Evolutionary conservation across 768 basidiomycete species (phyloP).

Genomic region (Kwoniella botswanensis): DNA sequence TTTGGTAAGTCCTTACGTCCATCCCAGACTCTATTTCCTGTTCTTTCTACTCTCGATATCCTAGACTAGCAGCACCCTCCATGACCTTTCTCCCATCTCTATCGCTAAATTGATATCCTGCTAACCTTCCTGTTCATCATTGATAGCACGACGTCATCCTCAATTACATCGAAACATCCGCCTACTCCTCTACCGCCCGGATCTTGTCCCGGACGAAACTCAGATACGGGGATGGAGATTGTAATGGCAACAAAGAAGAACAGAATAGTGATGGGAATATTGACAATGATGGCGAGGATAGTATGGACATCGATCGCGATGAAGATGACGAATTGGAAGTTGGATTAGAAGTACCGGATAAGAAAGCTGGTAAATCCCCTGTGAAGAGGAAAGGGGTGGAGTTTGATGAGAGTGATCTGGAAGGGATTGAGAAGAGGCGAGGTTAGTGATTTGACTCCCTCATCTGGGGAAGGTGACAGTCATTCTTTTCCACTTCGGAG

Average conservation of each 20-base stretch:
- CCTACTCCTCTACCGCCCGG: conserved; percentile 44
- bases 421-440: conserved; percentile 35
- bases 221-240: conserved; percentile 3
- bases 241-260: background rate
- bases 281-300: conserved; percentile 10
- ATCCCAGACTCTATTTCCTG: too few species aligned
- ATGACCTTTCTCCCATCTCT: too few species aligned
- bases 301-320: conserved; percentile 33
- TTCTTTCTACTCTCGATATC: too few species aligned
- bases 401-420: conserved; percentile 23
- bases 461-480: too few species aligned
- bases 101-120: background rate
- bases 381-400: conserved; percentile 4
- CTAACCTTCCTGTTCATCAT: background rate
- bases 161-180: conserved; percentile 46
- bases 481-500: background rate
- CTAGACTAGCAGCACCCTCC: too few species aligned
- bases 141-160: conserved; percentile 47
- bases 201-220: conserved; percentile 17
- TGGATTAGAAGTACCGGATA: background rate
- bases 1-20: too few species aligned
- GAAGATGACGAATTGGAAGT: conserved; percentile 13
- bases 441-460: conserved; percentile 20
- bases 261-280: conserved; percentile 1
- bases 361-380: background rate